Percentiles rank a stretch among this genome's conserved stretches.
Conservation (phyloP, 2,329 filamentous ascomycete species). For the Colletotrichum magnum region DNA sequence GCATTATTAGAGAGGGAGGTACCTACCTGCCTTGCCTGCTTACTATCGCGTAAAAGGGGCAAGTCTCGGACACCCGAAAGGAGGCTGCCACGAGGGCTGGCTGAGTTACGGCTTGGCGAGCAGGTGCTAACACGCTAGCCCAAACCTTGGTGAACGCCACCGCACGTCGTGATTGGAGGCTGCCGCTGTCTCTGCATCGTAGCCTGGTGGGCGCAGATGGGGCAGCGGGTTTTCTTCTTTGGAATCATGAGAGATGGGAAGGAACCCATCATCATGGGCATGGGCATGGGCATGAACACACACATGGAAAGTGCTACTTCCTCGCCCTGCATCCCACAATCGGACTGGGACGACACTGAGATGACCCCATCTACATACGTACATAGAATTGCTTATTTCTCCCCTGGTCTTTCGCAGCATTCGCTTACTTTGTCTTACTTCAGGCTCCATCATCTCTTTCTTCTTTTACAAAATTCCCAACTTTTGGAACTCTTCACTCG, state of each 20-base stretch:
- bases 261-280: too few relatives aligned
- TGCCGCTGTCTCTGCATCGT: neutral
- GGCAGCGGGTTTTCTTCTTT: too few relatives aligned
- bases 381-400: neutral
- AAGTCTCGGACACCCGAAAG: neutral
- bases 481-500: too few relatives aligned
- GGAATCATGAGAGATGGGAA: too few relatives aligned
- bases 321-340: neutral
- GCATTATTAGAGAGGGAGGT: too few relatives aligned
- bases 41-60: too few relatives aligned
- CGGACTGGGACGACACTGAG: neutral
- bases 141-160: conserved; percentile 27
- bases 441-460: too few relatives aligned
- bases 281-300: too few relatives aligned
- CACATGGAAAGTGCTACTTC: too few relatives aligned
- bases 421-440: too few relatives aligned
- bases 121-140: conserved; percentile 20
- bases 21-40: too few relatives aligned
- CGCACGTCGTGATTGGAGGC: conserved; percentile 16
- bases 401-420: neutral
- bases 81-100: conserved; percentile 32
- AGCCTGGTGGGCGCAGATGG: conserved; percentile 3
- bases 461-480: too few relatives aligned
- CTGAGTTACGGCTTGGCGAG: conserved; percentile 21
- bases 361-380: neutral